Percentiles rank a stretch among this genome's conserved stretches.
phyloP scores from a whole-genome alignment of 306 rosid genomes.

The Pyrus pyrifolia region DNA sequence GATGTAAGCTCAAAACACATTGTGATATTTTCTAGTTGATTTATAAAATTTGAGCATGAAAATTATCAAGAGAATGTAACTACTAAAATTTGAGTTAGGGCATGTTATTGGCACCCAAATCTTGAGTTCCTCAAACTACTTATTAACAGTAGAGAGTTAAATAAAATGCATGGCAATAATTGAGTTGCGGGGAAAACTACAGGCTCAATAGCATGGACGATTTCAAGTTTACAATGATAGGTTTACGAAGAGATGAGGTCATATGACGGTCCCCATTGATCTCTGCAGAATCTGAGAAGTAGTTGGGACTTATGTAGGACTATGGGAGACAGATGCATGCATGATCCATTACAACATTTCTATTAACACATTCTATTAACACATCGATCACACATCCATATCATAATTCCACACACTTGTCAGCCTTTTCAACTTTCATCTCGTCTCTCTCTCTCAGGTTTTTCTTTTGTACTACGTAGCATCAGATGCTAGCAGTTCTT shows the following conservation, averaged over 20 bases:
- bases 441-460: neutral
- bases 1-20: too few relatives aligned
- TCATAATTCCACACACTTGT: neutral
- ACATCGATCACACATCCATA: neutral
- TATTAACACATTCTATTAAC: neutral
- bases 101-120: too few relatives aligned
- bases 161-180: too few relatives aligned
- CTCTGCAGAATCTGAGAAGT: neutral
- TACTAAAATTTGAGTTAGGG: too few relatives aligned
- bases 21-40: too few relatives aligned
- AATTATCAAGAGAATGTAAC: too few relatives aligned
- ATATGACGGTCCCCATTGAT: neutral
- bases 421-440: neutral
- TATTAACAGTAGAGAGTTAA: too few relatives aligned
- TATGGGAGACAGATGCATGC: neutral
- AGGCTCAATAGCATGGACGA: neutral
- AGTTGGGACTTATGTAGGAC: neutral
- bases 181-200: too few relatives aligned
- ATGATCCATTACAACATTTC: neutral
- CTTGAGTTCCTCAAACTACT: too few relatives aligned
- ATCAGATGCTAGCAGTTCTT: too few relatives aligned
- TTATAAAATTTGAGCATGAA: too few relatives aligned
- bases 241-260: neutral
- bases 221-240: neutral
- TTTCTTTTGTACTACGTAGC: neutral